Conservation (phyloP, 1,284 basidiomycete species). For the Erythrobasidium hasegawianum region DNA sequence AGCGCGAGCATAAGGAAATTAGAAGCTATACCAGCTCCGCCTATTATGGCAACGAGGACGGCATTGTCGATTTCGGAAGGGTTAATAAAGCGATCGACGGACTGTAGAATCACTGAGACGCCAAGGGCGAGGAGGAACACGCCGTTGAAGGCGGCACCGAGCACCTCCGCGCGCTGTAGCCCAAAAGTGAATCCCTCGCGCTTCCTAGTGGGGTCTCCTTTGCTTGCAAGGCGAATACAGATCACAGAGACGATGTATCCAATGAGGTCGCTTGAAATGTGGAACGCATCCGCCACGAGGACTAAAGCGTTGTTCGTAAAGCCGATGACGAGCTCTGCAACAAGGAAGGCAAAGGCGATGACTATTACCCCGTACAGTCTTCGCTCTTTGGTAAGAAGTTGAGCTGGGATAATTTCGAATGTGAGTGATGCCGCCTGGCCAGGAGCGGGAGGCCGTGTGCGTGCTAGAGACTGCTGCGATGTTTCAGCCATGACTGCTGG, state of each 20-base stretch:
- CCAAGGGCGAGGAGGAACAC: slow-evolving; percentile 35
- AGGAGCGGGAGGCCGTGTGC: too few relatives aligned
- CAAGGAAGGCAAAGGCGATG: slow-evolving; percentile 15
- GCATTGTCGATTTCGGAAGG: slow-evolving; percentile 26
- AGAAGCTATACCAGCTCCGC: slow-evolving; percentile 16
- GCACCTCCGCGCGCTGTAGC: slow-evolving; percentile 34
- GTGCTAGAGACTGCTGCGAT: too few relatives aligned
- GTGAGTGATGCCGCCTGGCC: too few relatives aligned
- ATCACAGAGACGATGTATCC: slow-evolving; percentile 34
- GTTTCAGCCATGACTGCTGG: too few relatives aligned
- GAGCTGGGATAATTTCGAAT: too few relatives aligned
- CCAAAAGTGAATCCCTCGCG: slow-evolving; percentile 34
- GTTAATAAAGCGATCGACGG: slow-evolving; percentile 31
- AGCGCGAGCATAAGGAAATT: slow-evolving; percentile 16
- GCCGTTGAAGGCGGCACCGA: slow-evolving; percentile 36
- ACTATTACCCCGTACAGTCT: slow-evolving; percentile 15
- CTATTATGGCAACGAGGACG: slow-evolving; percentile 26
- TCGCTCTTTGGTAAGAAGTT: slow-evolving; percentile 7
- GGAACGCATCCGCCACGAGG: slow-evolving; percentile 37
- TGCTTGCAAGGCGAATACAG: slow-evolving; percentile 15
- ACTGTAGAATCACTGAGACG: slow-evolving; percentile 32
- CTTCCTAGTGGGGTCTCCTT: neutral
- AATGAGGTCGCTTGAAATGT: slow-evolving; percentile 33
- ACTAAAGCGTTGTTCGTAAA: slow-evolving; percentile 34
- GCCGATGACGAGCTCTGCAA: slow-evolving; percentile 32